These are phyloP conservation scores for Leishmania martiniquensis DNA, from an alignment of 208 protist genomes.

Conservation along the genomic window DNA sequence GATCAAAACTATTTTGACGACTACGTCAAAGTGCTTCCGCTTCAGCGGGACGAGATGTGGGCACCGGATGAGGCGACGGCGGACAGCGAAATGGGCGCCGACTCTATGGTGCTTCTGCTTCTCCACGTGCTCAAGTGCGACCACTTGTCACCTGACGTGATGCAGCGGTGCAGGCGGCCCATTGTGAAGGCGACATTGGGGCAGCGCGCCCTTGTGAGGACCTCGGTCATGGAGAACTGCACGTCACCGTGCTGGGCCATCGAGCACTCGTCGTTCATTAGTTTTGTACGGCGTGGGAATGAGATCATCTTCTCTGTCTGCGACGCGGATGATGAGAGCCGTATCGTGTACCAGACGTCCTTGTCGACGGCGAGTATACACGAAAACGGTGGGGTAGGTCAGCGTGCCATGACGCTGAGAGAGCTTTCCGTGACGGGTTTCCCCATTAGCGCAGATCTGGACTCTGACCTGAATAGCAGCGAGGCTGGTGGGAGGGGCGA, in stretches of 20 bases:
- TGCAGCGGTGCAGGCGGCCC: constrained; percentile 40
- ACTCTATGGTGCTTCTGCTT: constrained; percentile 71
- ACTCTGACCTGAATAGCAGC: neutral
- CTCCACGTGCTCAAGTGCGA: constrained; percentile 75
- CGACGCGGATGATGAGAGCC: constrained; percentile 50
- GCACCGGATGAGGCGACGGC: constrained; percentile 43
- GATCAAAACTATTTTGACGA: constrained; percentile 88
- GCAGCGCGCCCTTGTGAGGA: constrained; percentile 67
- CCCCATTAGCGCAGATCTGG: neutral
- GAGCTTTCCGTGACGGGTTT: neutral
- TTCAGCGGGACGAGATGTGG: constrained; percentile 73
- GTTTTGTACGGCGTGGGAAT: constrained; percentile 64
- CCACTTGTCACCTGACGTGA: constrained; percentile 31
- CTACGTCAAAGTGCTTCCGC: constrained; percentile 70
- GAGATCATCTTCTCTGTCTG: constrained; percentile 70
- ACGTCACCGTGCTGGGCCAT: constrained; percentile 60
- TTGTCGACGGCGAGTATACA: constrained; percentile 50
- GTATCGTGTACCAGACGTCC: constrained; percentile 53
- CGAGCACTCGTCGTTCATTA: constrained; percentile 80
- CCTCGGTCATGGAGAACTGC: constrained; percentile 50
- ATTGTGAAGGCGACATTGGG: constrained; percentile 76
- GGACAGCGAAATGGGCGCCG: constrained; percentile 17
- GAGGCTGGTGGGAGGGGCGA: neutral
- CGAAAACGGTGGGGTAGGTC: constrained; percentile 74
- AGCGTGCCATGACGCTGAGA: constrained; percentile 44